phyloP scores from a whole-genome alignment of 352 stramenopile genomes.

The Globisporangium takayamanum region DNA sequence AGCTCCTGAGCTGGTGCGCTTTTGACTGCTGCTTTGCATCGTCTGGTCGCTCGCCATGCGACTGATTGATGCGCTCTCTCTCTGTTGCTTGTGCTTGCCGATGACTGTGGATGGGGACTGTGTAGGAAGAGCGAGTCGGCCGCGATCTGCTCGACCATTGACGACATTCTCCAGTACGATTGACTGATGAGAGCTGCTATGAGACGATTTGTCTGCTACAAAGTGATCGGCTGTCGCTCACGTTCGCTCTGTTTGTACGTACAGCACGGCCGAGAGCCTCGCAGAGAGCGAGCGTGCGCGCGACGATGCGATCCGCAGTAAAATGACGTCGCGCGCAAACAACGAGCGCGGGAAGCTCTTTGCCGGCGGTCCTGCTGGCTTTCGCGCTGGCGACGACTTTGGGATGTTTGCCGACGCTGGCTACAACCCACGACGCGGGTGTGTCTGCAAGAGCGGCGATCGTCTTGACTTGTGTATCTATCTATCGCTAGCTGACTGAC shows the following conservation, averaged over 20 bases:
- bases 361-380: slow-evolving; percentile 18
- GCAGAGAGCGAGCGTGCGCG: slow-evolving; percentile 41
- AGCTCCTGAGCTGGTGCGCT: slow-evolving; percentile 75
- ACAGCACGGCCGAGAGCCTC: slow-evolving; percentile 46
- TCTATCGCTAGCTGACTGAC: background rate
- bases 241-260: background rate
- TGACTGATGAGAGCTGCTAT: no score
- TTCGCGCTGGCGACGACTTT: slow-evolving; percentile 41
- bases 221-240: background rate
- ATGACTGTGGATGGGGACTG: background rate
- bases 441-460: slow-evolving; percentile 1
- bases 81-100: background rate
- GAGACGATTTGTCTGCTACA: background rate
- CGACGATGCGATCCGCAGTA: slow-evolving; percentile 44
- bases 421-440: slow-evolving; percentile 42
- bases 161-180: slow-evolving; percentile 55
- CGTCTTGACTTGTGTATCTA: background rate
- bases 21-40: background rate
- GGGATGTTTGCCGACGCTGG: slow-evolving; percentile 31
- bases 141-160: slow-evolving; percentile 55
- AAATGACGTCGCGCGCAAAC: slow-evolving; percentile 41
- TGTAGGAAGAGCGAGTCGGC: slow-evolving; percentile 51
- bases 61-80: background rate
- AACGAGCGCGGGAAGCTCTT: slow-evolving; percentile 42
- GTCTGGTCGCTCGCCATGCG: background rate